A percentile compares a stretch with the other conserved stretches of the same genome.
Conservation (phyloP, 305 asterid genomes). For the Ajuga reptans region DNA sequence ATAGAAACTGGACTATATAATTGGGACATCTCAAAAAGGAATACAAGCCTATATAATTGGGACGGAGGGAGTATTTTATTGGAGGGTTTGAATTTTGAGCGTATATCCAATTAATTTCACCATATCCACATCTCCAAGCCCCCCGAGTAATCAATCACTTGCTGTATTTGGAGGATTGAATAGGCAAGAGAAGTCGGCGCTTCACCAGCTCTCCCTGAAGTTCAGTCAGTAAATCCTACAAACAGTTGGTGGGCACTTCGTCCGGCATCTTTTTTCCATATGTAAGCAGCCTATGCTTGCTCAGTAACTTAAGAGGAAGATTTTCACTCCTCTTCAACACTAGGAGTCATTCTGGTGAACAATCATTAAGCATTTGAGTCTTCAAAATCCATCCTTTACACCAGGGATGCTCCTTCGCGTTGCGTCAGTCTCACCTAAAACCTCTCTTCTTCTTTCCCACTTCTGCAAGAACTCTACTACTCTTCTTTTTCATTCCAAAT, state of each 20-base stretch:
- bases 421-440: conserved; percentile 33
- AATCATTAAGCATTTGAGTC: conserved; percentile 5
- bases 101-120: background rate
- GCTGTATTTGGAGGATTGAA: background rate
- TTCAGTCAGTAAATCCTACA: conserved; percentile 16
- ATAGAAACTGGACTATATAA: too few species aligned
- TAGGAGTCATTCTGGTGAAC: conserved; percentile 19
- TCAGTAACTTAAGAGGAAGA: background rate
- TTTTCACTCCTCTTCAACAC: background rate
- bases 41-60: too few species aligned
- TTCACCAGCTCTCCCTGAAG: background rate
- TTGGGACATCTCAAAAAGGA: too few species aligned
- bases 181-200: background rate
- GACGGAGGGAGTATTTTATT: too few species aligned
- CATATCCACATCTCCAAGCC: background rate
- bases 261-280: background rate
- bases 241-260: conserved; percentile 15
- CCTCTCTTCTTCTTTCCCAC: conserved; percentile 32
- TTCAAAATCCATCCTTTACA: background rate
- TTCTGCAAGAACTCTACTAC: conserved; percentile 30
- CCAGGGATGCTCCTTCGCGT: conserved; percentile 34
- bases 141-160: background rate
- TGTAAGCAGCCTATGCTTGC: background rate
- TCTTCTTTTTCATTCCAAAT: conserved; percentile 21
- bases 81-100: too few species aligned